phyloP scores from a whole-genome alignment of 177 flowering plant species.

The Tripterygium wilfordii region DNA sequence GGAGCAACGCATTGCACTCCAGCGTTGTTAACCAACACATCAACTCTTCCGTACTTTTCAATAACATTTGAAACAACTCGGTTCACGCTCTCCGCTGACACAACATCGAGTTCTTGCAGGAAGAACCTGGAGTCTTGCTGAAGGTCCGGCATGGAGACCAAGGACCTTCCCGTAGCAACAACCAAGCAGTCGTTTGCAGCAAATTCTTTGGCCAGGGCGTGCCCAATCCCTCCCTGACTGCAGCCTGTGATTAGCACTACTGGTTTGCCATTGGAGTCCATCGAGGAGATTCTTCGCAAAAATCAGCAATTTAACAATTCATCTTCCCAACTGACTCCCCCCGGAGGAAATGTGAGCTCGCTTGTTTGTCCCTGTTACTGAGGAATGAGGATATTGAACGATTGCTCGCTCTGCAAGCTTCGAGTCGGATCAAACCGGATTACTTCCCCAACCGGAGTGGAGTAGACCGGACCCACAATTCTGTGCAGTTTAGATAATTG shows the following conservation, averaged over 20 bases:
- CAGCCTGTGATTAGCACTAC: conserved; percentile 90
- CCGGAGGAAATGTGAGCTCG: too few relatives aligned
- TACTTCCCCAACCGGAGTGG: too few relatives aligned
- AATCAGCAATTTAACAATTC: too few relatives aligned
- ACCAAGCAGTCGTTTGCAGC: conserved; percentile 60
- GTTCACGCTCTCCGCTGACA: conserved; percentile 60
- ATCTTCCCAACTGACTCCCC: too few relatives aligned
- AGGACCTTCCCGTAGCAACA: conserved; percentile 73
- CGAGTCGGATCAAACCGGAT: too few relatives aligned
- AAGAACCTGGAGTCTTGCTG: conserved; percentile 40
- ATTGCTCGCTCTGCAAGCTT: too few relatives aligned
- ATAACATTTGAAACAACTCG: conserved; percentile 40
- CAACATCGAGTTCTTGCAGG: conserved; percentile 67
- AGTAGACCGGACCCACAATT: too few relatives aligned
- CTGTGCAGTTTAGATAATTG: too few relatives aligned
- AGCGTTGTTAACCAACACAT: conserved; percentile 85
- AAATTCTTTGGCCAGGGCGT: conserved; percentile 69
- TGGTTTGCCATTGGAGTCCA: conserved; percentile 16
- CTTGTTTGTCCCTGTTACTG: too few relatives aligned
- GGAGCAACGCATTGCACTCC: conserved; percentile 88
- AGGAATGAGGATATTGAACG: too few relatives aligned
- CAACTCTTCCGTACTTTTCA: conserved; percentile 62
- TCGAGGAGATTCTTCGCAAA: too few relatives aligned
- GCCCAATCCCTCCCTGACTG: conserved; percentile 77
- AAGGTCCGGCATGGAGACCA: conserved; percentile 53